Evolutionary conservation across 2,329 filamentous ascomycete genomes (phyloP), one percentile per base, ranked within the genome.

Genomic region (Talaromyces rugulosus): DNA sequence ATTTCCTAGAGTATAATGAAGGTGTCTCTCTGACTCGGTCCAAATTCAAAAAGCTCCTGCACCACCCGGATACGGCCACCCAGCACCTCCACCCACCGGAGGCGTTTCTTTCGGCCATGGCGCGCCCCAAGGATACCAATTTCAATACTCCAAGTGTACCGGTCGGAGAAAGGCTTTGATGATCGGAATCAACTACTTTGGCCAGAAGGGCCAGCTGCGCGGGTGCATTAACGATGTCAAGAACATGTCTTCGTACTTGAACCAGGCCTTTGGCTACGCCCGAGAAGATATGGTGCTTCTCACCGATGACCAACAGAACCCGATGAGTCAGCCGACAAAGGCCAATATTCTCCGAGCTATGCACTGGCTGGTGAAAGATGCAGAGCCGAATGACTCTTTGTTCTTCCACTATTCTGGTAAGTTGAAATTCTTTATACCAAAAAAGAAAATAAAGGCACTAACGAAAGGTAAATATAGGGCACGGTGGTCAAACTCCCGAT

Each of bases 191-290:
- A 97, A 97, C 79, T 97, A 98, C 78, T 97, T 97, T 73, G 88
- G 90, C 58, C 93, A 97, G 78, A 87, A 91, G 62, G 93, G 93
- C 31, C 91, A 97, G 81, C 82, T 97, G 55, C 84, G 92, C 62
- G 94, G 94, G 53, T 98, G 94, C 73, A 97, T 97, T 81, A 97
- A 98, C 73, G 94, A 98, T 74, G 94, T 97, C 51, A 91, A 93
- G 78, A 97, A 97, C 80, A 96, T 98, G 92, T 96, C 92, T 27
- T 84, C 85, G 56, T 98, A 96, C 73, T 81, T 98, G 62, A 91
- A 91, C 66, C 87, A 93, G 75, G 88, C 92, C 72, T 97, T 96
- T 75, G 90, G 90, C 33, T 98, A 98, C 76, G 92, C 92, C 78
- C 83, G 92, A 62, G 94, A 97, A 77, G 93, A 98, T 72, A 98